Evolutionary conservation across 768 basidiomycete genomes (phyloP), one percentile per base, ranked within the genome.

Genomic region (Boletus sp.): DNA sequence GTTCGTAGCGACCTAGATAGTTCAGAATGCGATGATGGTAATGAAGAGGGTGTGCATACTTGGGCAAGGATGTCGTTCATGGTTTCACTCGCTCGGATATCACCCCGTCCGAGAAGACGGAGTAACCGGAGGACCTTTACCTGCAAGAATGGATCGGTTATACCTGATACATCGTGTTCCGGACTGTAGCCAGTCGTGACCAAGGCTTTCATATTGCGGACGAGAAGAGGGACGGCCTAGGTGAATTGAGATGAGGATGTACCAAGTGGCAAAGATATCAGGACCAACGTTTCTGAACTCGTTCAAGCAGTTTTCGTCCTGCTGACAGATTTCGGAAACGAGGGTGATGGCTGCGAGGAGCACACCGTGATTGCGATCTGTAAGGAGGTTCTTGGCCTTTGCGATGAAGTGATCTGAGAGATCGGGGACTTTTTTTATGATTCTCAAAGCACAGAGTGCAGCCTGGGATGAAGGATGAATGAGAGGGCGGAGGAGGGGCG

Each of bases 41-140:
- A 37, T 18, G 2, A 10, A 11, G 33, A 47, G 32, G 14, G 11
- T 47, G 12, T 20, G 57, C 76, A 54, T 63, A 89, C 92, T 80
- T 97, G 96, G 8, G 96, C 96, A 49, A 98, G 75, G 59, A 99
- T 96, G 73, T 99, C 97, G 69, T 98, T 98, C 96, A 99, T 98
- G 9, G 85, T 83, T 67, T 98, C 96, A 65, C 92, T 95, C 7
- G 95, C 92, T 67, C 86, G 84, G 50, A 78, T 82, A 66, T 97
- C 92, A 0, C 87, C 89, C 65, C 78, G 86, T 8, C 96, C 97
- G 28, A 98, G 83, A n/a, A 97, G 65, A 33, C 94, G 84, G 45
- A 99, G 77, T 39, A 99, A 77, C 11, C 94, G 87, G 24, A 99
- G 78, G 41, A 96, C 86, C 74, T 98, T 99, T 64, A 95, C 86